phyloP scores from a whole-genome alignment of 371 early-diverging fungal species.

The Mucor circinelloides region DNA sequence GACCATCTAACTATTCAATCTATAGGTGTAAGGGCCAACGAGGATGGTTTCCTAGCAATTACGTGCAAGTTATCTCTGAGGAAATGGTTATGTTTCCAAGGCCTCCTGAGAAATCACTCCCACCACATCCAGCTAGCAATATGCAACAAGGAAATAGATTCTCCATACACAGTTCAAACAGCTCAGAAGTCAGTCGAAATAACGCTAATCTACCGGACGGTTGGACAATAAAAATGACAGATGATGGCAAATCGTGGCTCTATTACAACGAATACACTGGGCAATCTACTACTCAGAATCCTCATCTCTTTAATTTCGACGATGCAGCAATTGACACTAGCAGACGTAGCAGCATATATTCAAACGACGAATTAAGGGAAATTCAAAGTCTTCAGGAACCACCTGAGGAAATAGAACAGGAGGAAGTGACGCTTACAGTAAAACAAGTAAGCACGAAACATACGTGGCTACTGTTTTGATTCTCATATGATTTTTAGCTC shows the following conservation, averaged over 20 bases:
- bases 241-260: slow-evolving; percentile 39
- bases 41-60: slow-evolving; percentile 92
- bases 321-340: slow-evolving; percentile 14
- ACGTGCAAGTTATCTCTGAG: slow-evolving; percentile 52
- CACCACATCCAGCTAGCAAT: background rate
- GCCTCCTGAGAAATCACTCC: background rate
- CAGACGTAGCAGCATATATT: background rate
- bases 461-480: no score
- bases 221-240: slow-evolving; percentile 44
- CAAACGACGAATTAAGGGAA: background rate
- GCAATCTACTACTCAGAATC: slow-evolving; percentile 38
- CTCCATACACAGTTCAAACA: background rate
- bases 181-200: slow-evolving; percentile 15
- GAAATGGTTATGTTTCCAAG: background rate
- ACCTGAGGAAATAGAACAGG: background rate
- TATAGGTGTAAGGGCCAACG: slow-evolving; percentile 56
- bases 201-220: slow-evolving; percentile 37
- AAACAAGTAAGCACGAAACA: no score
- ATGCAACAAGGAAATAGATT: background rate
- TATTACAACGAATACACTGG: slow-evolving; percentile 42
- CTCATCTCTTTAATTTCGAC: slow-evolving; percentile 10
- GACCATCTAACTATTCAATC: background rate
- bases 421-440: background rate
- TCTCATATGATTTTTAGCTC: slow-evolving; percentile 15
- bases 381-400: background rate